phyloP scores from a whole-genome alignment of 495 filamentous ascomycete species.

The Aspergillus diversus region DNA sequence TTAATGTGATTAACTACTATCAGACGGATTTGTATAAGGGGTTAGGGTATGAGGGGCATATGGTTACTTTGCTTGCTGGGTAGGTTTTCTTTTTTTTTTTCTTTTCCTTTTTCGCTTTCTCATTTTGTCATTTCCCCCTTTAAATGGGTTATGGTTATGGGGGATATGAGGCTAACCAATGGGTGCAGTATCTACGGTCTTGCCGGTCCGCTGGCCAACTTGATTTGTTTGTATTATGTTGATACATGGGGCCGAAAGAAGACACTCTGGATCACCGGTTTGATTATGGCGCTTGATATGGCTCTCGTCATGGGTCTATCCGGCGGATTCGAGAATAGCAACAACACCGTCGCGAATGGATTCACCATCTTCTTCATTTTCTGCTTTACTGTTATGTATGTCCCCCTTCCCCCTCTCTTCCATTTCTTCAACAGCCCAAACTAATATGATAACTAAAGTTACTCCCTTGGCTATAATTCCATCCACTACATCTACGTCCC shows the following conservation, averaged over 20 bases:
- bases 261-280: constrained; percentile 17
- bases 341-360: constrained; percentile 16
- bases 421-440: constrained; percentile 61
- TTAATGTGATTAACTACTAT: constrained; percentile 23
- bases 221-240: constrained; percentile 17
- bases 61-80: constrained; percentile 18
- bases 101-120: no score
- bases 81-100: not conserved
- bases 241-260: constrained; percentile 18
- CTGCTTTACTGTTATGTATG: constrained; percentile 15
- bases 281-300: constrained; percentile 14
- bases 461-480: constrained; percentile 58
- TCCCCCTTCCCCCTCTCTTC: constrained; percentile 49
- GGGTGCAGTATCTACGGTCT: constrained; percentile 10
- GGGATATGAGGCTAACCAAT: not conserved
- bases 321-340: constrained; percentile 5
- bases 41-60: constrained; percentile 17
- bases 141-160: no score
- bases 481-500: constrained; percentile 57
- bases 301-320: constrained; percentile 18
- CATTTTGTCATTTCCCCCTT: no score
- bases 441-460: constrained; percentile 61
- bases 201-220: constrained; percentile 8
- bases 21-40: constrained; percentile 21
- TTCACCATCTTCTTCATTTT: constrained; percentile 19